phyloP scores from a whole-genome alignment of 257 asterid species.

The Catharanthus roseus region DNA sequence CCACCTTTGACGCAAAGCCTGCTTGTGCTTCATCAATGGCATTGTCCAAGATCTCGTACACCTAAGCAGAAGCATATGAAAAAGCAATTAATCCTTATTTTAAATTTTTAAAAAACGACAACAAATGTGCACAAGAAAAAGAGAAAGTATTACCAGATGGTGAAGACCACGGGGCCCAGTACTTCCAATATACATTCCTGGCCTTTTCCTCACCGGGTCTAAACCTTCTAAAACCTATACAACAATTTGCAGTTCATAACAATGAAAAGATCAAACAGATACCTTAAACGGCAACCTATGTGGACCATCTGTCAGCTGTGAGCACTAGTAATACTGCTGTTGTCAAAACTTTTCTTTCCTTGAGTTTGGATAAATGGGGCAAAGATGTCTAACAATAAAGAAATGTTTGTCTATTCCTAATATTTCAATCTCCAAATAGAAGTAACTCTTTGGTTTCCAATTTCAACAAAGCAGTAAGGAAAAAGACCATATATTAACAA shows the following conservation, averaged over 20 bases:
- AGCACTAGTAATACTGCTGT: neutral
- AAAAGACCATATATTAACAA: neutral
- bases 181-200: conserved; percentile 98
- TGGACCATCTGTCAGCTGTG: neutral
- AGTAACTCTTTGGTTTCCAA: neutral
- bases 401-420: neutral
- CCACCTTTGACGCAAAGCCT: conserved; percentile 81
- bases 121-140: neutral
- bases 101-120: neutral
- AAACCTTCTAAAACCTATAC: conserved; percentile 88
- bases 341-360: neutral
- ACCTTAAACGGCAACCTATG: neutral
- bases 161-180: conserved; percentile 93
- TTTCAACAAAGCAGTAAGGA: neutral
- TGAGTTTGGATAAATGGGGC: neutral
- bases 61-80: conserved; percentile 37
- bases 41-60: conserved; percentile 93
- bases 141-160: conserved; percentile 58
- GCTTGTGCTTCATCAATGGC: conserved; percentile 98
- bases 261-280: neutral
- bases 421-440: neutral
- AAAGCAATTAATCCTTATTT: conserved; percentile 11
- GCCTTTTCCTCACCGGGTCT: conserved; percentile 91
- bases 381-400: neutral
- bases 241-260: neutral